Evolutionary conservation across 108 stramenopile species (phyloP), one percentile per base, ranked within the genome.

Genomic region (Cyclotella kingstonii): DNA sequence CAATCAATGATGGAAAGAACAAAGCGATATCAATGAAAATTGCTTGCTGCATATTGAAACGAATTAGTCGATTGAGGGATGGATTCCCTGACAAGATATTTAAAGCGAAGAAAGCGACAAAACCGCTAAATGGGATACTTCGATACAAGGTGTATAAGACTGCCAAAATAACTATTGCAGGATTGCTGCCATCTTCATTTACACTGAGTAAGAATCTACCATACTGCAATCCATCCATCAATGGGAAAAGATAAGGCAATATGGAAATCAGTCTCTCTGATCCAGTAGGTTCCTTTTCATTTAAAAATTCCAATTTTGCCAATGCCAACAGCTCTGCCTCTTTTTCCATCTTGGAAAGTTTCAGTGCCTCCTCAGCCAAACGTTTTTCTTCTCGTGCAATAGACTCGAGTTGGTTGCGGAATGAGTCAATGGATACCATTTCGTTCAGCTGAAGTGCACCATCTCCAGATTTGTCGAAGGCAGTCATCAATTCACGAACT

Each of bases 21-120:
- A 95, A 62, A 7, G 89, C 90, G 69, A 95, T 95, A 73, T 95
- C 94, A 46, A 95, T 51, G 39, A 83, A 90, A 36, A 95, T 91
- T 9, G 94, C 94, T 78, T 95, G 94, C 52, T 91, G 90, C 84
- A 91, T 87, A 60, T 87, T 90, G 81, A 77, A 95, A 29, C 94
- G 77, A 23, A 90, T 62, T 28, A 91, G 66, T 22, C 89, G 76
- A 61, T 91, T 89, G 47, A 95, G 53, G 8, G 76, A 61, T 7
- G 83, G 84, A 77, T 91, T 95, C n/a, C 77, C 66, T 3, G 82
- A 71, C 2, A 89, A 41, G 45, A 84, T 60, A 44, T 77, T 85
- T 11, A 95, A 63, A 11, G 82, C 85, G 36, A 95, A 71, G 65
- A 92, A 95, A 4, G 90, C 83, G 25, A 84, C 60, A 47, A 95